A percentile compares a stretch with the other conserved stretches of the same genome.
These are phyloP conservation scores for Penicillium italicum DNA, from an alignment of 2,329 filamentous ascomycete species.

Conservation along the genomic window DNA sequence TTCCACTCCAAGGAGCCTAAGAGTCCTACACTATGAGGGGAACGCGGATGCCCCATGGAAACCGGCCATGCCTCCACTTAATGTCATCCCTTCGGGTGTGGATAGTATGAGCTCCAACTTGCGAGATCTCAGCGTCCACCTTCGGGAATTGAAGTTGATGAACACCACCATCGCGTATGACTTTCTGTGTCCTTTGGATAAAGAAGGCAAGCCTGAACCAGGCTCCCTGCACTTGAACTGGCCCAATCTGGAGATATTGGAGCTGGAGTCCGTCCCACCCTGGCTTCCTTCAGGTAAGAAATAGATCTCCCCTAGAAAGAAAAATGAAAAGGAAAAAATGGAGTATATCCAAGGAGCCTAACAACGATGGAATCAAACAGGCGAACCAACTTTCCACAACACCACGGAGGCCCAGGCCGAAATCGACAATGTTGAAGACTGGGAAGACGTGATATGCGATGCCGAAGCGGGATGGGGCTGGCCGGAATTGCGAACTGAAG, in stretches of 20 bases:
- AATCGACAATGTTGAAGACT: no score
- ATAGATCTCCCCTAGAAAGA: not conserved
- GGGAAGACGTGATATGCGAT: no score
- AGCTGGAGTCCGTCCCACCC: slow-evolving; percentile 1
- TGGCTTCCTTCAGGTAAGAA: slow-evolving; percentile 8
- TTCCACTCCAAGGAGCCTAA: not conserved
- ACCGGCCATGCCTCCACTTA: not conserved
- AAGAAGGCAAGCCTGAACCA: not conserved
- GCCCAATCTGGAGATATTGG: slow-evolving; percentile 4
- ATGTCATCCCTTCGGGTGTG: not conserved
- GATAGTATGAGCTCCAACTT: slow-evolving; percentile 1
- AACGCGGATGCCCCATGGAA: not conserved
- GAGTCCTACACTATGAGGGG: not conserved
- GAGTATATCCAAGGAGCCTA: no score
- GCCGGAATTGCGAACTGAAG: no score
- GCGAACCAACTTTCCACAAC: no score
- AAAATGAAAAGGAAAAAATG: no score
- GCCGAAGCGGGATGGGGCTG: no score
- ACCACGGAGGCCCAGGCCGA: no score
- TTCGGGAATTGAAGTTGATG: not conserved
- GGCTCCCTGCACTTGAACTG: not conserved
- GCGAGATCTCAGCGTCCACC: not conserved
- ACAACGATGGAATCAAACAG: no score
- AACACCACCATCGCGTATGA: not conserved
- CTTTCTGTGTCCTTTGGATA: slow-evolving; percentile 1